A percentile compares a stretch with the other conserved stretches of the same genome.
Evolutionary conservation across 1,139 yeast genomes (phyloP).

Genomic region (Lodderomyces pseudojiufengensis): DNA sequence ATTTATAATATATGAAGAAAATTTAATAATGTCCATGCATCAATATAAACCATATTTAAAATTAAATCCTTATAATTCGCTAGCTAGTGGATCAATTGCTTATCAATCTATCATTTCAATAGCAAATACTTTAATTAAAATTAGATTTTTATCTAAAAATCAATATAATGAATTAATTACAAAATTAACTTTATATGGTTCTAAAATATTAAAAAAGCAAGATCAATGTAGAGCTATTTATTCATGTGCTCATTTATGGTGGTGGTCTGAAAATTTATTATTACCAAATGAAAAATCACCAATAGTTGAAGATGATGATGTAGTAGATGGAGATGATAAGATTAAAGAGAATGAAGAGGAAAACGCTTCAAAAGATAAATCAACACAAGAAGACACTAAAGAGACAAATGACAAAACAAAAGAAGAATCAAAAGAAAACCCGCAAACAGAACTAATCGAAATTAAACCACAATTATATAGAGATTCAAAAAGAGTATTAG

Average conservation of each 20-base stretch:
- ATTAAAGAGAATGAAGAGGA: constrained; percentile 24
- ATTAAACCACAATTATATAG: constrained; percentile 19
- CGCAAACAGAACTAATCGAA: constrained; percentile 10
- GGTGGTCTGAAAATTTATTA: constrained; percentile 62
- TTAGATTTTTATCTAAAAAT: constrained; percentile 56
- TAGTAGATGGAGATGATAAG: constrained; percentile 30
- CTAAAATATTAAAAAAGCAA: constrained; percentile 82
- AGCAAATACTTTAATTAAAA: constrained; percentile 58
- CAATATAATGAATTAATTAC: constrained; percentile 80
- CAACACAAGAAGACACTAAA: no score
- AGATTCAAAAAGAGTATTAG: constrained; percentile 44
- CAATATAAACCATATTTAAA: constrained; percentile 16
- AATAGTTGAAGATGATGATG: constrained; percentile 16
- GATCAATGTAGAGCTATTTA: constrained; percentile 94
- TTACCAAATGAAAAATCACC: constrained; percentile 23
- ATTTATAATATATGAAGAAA: constrained; percentile 83
- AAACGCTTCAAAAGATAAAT: constrained; percentile 4
- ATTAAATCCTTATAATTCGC: constrained; percentile 35
- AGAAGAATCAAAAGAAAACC: constrained; percentile 11
- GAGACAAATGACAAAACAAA: constrained; percentile 7
- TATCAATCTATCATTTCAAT: constrained; percentile 43
- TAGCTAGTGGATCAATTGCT: constrained; percentile 31
- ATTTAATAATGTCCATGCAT: constrained; percentile 29
- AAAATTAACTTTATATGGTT: constrained; percentile 82
- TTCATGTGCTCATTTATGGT: constrained; percentile 88